Evolutionary conservation across 1,284 basidiomycete species (phyloP).

Genomic region (Melampsora abietis-canadensis): DNA sequence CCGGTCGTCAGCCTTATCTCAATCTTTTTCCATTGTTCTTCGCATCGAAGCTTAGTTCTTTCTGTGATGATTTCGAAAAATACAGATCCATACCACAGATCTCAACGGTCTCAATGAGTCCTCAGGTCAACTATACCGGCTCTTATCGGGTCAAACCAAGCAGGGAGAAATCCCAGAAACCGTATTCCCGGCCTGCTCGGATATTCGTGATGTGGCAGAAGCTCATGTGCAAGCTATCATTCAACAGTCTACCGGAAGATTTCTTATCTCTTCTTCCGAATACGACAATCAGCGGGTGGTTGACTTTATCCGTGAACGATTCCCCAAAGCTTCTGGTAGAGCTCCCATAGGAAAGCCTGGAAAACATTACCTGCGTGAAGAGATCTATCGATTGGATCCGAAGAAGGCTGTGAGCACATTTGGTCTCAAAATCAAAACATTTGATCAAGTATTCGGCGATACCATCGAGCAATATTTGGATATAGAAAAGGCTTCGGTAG

Average conservation of each 20-base stretch:
- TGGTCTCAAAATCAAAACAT: constrained; percentile 14
- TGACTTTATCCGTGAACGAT: constrained; percentile 9
- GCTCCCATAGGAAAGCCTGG: constrained; percentile 6
- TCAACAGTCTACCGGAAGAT: constrained; percentile 6
- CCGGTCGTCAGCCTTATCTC: constrained; percentile 13
- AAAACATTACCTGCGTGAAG: constrained; percentile 6
- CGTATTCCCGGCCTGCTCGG: constrained; percentile 14
- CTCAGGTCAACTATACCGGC: constrained; percentile 16
- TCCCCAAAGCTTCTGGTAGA: background rate
- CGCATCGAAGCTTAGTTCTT: background rate
- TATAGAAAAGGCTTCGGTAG: too few species aligned
- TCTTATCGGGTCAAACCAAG: constrained; percentile 13
- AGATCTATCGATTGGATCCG: constrained; percentile 17
- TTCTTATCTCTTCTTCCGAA: constrained; percentile 9
- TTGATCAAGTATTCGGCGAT: constrained; percentile 23
- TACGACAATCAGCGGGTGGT: constrained; percentile 23
- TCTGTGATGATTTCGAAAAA: background rate
- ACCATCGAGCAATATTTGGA: constrained; percentile 26
- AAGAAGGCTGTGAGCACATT: background rate
- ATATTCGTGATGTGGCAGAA: constrained; percentile 27
- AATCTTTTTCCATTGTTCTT: background rate
- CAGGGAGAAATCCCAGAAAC: constrained; percentile 12
- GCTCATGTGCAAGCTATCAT: constrained; percentile 16
- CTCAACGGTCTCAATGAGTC: constrained; percentile 18
- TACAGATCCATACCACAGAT: constrained; percentile 21